These are phyloP conservation scores for Rhododendron henanense DNA, from an alignment of 148 eudicot genomes.

Conservation along the genomic window DNA sequence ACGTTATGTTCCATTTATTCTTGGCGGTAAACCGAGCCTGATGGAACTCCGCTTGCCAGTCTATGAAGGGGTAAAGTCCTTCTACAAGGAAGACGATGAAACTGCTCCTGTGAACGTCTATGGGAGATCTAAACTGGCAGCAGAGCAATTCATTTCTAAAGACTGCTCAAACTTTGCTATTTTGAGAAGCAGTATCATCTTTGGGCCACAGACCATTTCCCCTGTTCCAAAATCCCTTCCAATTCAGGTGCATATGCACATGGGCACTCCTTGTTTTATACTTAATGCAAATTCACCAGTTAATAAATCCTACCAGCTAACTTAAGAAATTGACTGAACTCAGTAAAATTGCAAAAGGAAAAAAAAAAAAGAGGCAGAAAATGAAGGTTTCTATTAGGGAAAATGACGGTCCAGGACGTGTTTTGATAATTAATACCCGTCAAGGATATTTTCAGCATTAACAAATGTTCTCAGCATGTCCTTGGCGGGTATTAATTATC, in stretches of 20 bases:
- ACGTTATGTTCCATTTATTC: not conserved
- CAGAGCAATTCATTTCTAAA: conserved; percentile 61
- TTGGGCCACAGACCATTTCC: conserved; percentile 77
- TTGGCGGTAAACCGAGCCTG: conserved; percentile 15
- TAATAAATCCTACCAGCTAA: not conserved
- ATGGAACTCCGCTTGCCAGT: conserved; percentile 41
- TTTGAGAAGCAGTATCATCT: conserved; percentile 92
- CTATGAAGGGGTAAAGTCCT: conserved; percentile 88
- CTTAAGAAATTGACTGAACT: not conserved
- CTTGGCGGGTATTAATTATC: no score
- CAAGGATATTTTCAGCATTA: no score
- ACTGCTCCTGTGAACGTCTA: conserved; percentile 71
- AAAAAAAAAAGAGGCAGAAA: not conserved
- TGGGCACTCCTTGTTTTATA: not conserved
- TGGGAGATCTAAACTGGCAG: conserved; percentile 80
- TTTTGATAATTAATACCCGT: no score
- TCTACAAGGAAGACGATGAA: conserved; percentile 88
- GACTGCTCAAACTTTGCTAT: conserved; percentile 74
- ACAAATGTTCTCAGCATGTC: no score
- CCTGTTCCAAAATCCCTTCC: conserved; percentile 92
- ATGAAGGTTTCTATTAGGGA: not conserved
- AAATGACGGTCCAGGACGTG: no score
- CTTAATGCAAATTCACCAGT: conserved; percentile 2
- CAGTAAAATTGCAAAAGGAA: not conserved
- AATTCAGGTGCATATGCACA: conserved; percentile 54